phyloP scores from a whole-genome alignment of 164 flowering plant genomes.

The Chloranthus sessilifolius region DNA sequence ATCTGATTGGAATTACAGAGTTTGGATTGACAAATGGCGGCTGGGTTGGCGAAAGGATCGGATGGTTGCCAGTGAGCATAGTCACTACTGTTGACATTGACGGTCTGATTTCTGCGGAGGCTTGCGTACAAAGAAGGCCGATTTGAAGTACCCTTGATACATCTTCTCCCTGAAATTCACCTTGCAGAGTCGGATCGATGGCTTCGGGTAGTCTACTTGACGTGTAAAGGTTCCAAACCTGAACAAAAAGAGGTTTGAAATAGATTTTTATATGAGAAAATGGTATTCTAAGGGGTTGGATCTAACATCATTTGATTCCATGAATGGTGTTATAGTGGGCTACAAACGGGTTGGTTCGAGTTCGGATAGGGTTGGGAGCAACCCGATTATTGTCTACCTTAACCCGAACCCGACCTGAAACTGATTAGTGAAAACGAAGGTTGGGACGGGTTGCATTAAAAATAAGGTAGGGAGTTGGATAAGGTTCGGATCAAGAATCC shows the following conservation, averaged over 20 bases:
- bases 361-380: no score
- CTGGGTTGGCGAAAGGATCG: conserved; percentile 55
- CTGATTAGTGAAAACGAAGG: no score
- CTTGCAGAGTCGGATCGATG: conserved; percentile 48
- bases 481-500: no score
- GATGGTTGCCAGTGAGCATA: conserved; percentile 38
- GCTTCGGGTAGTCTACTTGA: conserved; percentile 40
- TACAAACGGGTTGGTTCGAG: no score
- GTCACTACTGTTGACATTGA: conserved; percentile 67
- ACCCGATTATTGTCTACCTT: no score
- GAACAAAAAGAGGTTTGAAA: no score
- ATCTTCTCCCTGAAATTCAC: conserved; percentile 38
- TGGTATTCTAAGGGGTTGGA: background rate
- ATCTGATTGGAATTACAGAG: conserved; percentile 4
- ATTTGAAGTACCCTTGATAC: conserved; percentile 53
- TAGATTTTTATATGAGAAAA: background rate
- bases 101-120: conserved; percentile 67
- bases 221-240: conserved; percentile 65
- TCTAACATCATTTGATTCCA: no score
- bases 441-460: no score
- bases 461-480: no score
- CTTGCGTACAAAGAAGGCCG: conserved; percentile 73
- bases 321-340: no score
- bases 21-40: conserved; percentile 36
- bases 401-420: no score